These are phyloP conservation scores for Alternaria incomplexa DNA, from an alignment of 2,329 filamentous ascomycete species.

Conservation along the genomic window DNA sequence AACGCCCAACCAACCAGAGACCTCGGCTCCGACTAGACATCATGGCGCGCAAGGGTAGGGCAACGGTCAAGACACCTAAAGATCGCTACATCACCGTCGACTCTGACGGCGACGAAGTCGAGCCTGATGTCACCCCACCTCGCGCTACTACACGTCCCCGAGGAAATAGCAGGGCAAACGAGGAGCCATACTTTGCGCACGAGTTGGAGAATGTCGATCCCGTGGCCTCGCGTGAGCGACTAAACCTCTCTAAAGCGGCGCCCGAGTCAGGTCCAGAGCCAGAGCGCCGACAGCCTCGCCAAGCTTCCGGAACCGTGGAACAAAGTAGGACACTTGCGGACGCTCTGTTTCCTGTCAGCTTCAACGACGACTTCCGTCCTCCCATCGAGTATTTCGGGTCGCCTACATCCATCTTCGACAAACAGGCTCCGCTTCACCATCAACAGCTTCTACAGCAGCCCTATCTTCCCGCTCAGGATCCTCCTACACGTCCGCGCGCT, in stretches of 20 bases:
- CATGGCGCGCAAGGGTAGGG: conserved; percentile 33
- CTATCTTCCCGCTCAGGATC: neutral
- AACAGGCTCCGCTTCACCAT: neutral
- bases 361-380: neutral
- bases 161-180: neutral
- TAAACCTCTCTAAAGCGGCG: conserved; percentile 23
- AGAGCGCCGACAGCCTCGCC: conserved; percentile 22
- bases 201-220: conserved; percentile 19
- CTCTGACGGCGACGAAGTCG: conserved; percentile 12
- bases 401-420: neutral
- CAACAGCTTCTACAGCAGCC: neutral
- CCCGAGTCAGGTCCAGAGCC: conserved; percentile 6
- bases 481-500: neutral
- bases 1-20: conserved; percentile 26
- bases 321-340: conserved; percentile 16
- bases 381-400: neutral
- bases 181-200: neutral
- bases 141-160: neutral
- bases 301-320: conserved; percentile 18
- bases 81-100: conserved; percentile 19
- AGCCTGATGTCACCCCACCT: neutral
- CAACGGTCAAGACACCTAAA: conserved; percentile 28
- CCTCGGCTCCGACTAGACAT: conserved; percentile 14
- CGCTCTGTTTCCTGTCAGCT: conserved; percentile 8
- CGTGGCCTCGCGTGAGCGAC: conserved; percentile 16